Conservation (phyloP, 768 basidiomycete species). For the Boletus rubropictus region DNA sequence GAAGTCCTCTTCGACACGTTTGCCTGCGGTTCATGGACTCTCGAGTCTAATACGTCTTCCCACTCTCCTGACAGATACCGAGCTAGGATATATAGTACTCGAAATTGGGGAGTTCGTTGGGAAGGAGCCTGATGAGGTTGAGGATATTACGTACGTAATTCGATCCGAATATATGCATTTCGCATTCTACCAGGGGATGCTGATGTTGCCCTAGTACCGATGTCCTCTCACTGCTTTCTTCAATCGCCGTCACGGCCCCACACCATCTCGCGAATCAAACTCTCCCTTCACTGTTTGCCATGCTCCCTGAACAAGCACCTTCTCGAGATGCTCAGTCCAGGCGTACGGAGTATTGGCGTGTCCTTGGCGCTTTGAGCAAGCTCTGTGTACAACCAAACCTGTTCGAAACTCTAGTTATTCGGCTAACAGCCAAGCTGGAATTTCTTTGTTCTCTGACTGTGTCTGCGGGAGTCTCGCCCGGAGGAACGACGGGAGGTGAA, state of each 20-base stretch:
- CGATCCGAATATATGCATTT: background rate
- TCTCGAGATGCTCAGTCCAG: constrained; percentile 44
- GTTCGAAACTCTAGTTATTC: constrained; percentile 80
- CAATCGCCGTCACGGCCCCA: constrained; percentile 54
- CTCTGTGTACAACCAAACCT: constrained; percentile 71
- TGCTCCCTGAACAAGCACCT: constrained; percentile 67
- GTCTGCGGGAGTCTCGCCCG: constrained; percentile 1
- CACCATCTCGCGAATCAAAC: constrained; percentile 65
- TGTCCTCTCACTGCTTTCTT: constrained; percentile 56
- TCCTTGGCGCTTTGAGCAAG: constrained; percentile 59
- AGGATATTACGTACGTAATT: constrained; percentile 44
- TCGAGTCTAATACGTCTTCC: constrained; percentile 61
- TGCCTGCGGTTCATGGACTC: constrained; percentile 60
- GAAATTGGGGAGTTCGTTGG: constrained; percentile 63
- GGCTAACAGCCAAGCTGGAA: constrained; percentile 73
- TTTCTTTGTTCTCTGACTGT: constrained; percentile 44
- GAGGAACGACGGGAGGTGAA: constrained; percentile 8
- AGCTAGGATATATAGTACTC: constrained; percentile 75
- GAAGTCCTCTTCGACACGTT: constrained; percentile 44
- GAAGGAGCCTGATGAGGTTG: constrained; percentile 43
- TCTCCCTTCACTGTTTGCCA: constrained; percentile 72
- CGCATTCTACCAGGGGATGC: background rate
- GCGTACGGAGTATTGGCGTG: constrained; percentile 61
- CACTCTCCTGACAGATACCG: constrained; percentile 59
- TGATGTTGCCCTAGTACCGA: constrained; percentile 40